Conservation (phyloP, 805 yeast species). For the Hanseniaspora mollemarum region DNA sequence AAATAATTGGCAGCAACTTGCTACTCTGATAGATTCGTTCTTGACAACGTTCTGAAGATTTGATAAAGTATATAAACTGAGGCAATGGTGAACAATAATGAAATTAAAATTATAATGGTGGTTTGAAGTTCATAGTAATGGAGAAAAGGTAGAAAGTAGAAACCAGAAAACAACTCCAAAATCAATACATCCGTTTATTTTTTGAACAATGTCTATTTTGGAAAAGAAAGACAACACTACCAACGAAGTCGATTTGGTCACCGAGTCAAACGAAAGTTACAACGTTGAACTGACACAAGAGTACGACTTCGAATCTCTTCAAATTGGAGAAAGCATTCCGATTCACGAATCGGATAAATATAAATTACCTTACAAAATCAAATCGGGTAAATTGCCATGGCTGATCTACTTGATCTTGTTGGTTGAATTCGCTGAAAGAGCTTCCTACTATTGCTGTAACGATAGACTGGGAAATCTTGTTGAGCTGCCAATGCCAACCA, state of each 20-base stretch:
- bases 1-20: no score
- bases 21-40: no score
- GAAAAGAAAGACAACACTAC: not conserved
- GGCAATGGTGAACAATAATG: no score
- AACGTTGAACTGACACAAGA: not conserved
- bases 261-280: not conserved
- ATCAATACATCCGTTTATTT: not conserved
- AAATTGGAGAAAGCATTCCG: not conserved
- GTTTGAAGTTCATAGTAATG: no score
- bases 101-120: no score
- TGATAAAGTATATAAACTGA: no score
- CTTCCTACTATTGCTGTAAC: slow-evolving; percentile 66
- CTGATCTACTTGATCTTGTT: slow-evolving; percentile 44
- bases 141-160: no score
- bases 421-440: slow-evolving; percentile 72
- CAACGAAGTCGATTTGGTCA: not conserved
- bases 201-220: not conserved
- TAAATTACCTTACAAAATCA: slow-evolving; percentile 1
- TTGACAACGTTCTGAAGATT: no score
- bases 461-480: slow-evolving; percentile 72
- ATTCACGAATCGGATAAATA: slow-evolving; percentile 3
- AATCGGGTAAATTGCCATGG: slow-evolving; percentile 37
- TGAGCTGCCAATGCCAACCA: slow-evolving; percentile 40
- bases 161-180: not conserved
- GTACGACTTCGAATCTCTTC: not conserved